phyloP scores from a whole-genome alignment of 352 stramenopile genomes.

The Globisporangium perplexum region DNA sequence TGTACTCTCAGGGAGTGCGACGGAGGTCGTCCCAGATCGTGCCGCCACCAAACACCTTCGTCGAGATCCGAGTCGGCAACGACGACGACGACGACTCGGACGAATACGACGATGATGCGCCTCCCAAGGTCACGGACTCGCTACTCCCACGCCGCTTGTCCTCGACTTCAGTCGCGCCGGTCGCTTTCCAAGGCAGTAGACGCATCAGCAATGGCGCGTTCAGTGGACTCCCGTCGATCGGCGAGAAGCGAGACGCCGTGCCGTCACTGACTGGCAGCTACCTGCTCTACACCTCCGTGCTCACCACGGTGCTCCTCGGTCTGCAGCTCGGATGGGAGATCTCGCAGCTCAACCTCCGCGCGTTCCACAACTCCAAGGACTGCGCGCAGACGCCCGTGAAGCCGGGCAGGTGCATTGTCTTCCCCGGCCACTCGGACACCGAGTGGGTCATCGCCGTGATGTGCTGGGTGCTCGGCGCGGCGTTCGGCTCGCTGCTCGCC shows the following conservation, averaged over 20 bases:
- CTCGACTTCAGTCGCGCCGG: neutral
- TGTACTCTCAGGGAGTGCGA: constrained; percentile 9
- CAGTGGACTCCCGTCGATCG: constrained; percentile 5
- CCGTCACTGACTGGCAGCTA: constrained; percentile 16
- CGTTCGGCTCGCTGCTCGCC: constrained; percentile 23
- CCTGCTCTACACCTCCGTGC: constrained; percentile 28
- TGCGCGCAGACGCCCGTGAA: constrained; percentile 20
- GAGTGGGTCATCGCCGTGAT: constrained; percentile 32
- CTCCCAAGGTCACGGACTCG: constrained; percentile 8
- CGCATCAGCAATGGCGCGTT: neutral
- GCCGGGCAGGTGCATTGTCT: constrained; percentile 28
- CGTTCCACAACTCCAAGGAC: constrained; percentile 32
- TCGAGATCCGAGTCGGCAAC: constrained; percentile 9
- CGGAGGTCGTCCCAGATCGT: constrained; percentile 11
- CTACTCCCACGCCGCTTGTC: constrained; percentile 7
- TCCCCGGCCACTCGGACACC: constrained; percentile 26
- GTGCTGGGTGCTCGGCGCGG: constrained; percentile 32
- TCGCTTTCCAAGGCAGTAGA: constrained; percentile 5
- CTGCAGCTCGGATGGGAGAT: constrained; percentile 38
- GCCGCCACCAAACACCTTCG: constrained; percentile 3
- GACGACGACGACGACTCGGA: constrained; percentile 2
- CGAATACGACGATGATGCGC: neutral
- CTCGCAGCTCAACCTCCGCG: constrained; percentile 34
- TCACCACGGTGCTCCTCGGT: constrained; percentile 29
- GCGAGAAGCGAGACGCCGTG: constrained; percentile 1